Percentiles rank a stretch among this genome's conserved stretches.
Conservation (phyloP, 352 stramenopile species). For the Elongisporangium senticosum region DNA sequence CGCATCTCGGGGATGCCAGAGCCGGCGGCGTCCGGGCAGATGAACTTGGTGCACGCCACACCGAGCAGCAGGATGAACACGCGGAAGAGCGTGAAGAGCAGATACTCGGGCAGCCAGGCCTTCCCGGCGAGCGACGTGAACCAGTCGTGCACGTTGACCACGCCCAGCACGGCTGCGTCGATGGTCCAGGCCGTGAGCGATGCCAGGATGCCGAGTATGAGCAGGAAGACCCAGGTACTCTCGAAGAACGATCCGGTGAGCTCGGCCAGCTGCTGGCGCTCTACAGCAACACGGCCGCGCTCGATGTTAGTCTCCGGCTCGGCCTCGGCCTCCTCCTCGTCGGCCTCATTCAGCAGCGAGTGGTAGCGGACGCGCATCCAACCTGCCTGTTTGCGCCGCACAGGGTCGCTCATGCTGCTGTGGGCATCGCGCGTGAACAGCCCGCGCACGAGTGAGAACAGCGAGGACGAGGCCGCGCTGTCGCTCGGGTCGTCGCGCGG, state of each 20-base stretch:
- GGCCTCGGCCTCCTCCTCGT: not conserved
- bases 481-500: not conserved
- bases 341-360: not conserved
- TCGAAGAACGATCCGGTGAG: conserved; percentile 47
- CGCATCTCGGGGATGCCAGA: conserved; percentile 80
- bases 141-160: conserved; percentile 26
- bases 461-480: not conserved
- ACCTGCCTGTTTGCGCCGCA: not conserved
- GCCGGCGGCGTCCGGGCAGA: conserved; percentile 56
- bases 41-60: conserved; percentile 49
- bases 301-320: not conserved
- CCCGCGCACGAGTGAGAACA: not conserved
- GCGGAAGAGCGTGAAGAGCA: conserved; percentile 56
- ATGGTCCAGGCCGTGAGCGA: conserved; percentile 64
- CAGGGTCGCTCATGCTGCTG: not conserved
- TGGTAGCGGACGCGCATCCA: not conserved
- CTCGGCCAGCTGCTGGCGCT: conserved; percentile 42
- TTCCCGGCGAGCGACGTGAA: conserved; percentile 38
- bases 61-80: conserved; percentile 55
- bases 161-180: conserved; percentile 46
- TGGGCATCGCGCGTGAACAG: not conserved
- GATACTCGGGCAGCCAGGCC: conserved; percentile 45
- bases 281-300: conserved; percentile 9
- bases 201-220: conserved; percentile 47
- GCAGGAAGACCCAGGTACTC: conserved; percentile 72